Conservation (phyloP, 75 land plant species). For the Sequoia sempervirens region DNA sequence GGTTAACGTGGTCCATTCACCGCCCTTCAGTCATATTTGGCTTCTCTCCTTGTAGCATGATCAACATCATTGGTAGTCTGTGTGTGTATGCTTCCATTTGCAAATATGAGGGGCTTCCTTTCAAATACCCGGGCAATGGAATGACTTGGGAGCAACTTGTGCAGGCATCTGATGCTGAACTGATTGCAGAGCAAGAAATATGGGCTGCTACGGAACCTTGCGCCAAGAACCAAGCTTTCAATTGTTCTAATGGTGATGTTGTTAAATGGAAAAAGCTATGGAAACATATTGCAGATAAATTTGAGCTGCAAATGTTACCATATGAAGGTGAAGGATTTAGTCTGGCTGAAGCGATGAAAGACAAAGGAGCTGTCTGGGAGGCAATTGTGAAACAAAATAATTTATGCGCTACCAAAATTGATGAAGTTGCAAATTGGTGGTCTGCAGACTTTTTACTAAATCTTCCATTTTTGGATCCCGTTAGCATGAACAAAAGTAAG, state of each 20-base stretch:
- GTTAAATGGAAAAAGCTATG: constrained; percentile 75
- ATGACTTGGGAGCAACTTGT: constrained; percentile 49
- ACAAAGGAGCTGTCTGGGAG: constrained; percentile 66
- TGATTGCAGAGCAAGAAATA: constrained; percentile 82
- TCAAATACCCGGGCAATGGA: constrained; percentile 47
- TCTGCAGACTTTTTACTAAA: constrained; percentile 41
- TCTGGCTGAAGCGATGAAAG: constrained; percentile 58
- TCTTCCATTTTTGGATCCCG: neutral
- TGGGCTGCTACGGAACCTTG: constrained; percentile 69
- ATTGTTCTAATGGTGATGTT: constrained; percentile 68
- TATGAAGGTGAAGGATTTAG: constrained; percentile 17
- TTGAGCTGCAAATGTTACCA: constrained; percentile 41
- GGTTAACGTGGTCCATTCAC: constrained; percentile 59
- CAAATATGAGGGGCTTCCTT: constrained; percentile 39
- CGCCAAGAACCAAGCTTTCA: constrained; percentile 74
- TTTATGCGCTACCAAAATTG: constrained; percentile 36
- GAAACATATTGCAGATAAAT: constrained; percentile 57
- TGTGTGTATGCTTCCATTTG: constrained; percentile 75
- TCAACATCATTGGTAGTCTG: constrained; percentile 49
- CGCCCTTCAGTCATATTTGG: constrained; percentile 63
- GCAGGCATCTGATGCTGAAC: constrained; percentile 68
- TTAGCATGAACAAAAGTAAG: too few species aligned
- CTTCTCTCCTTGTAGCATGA: constrained; percentile 58
- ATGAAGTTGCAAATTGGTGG: constrained; percentile 69
- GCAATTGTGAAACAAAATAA: constrained; percentile 57